A percentile compares a stretch with the other conserved stretches of the same genome.
These are phyloP conservation scores for Marasmius tenuissimus DNA, from an alignment of 1,284 basidiomycete genomes.

Conservation along the genomic window DNA sequence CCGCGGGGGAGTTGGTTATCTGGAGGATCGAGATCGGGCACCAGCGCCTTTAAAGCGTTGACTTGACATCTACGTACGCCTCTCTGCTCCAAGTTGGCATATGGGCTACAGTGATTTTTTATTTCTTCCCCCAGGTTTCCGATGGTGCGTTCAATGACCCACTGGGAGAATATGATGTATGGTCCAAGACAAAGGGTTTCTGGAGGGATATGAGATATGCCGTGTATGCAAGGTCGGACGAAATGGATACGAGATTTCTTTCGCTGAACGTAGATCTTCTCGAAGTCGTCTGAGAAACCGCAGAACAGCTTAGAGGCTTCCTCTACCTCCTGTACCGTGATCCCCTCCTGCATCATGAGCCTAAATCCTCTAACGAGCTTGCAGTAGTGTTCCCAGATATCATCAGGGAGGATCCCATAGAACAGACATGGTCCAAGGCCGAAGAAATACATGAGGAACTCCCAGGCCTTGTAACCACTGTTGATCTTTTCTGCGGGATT, in stretches of 20 bases:
- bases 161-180: slow-evolving; percentile 19
- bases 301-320: slow-evolving; percentile 1
- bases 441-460: slow-evolving; percentile 24
- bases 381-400: slow-evolving; percentile 24
- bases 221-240: slow-evolving; percentile 20
- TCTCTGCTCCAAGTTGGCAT: slow-evolving; percentile 22
- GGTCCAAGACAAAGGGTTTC: slow-evolving; percentile 23
- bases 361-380: slow-evolving; percentile 22
- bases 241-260: slow-evolving; percentile 22
- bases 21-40: slow-evolving; percentile 1
- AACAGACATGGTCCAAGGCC: slow-evolving; percentile 27
- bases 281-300: slow-evolving; percentile 23
- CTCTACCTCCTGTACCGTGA: slow-evolving; percentile 12
- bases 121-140: slow-evolving; percentile 27
- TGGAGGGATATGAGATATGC: slow-evolving; percentile 17
- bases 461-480: slow-evolving; percentile 16
- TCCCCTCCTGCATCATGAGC: slow-evolving; percentile 20
- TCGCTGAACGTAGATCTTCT: slow-evolving; percentile 22
- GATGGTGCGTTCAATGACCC: slow-evolving; percentile 26
- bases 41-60: slow-evolving; percentile 17
- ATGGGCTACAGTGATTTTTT: slow-evolving; percentile 23
- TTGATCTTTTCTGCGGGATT: slow-evolving; percentile 20
- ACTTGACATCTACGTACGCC: slow-evolving; percentile 17
- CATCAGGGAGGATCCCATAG: slow-evolving; percentile 22
- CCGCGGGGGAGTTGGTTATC: not conserved